Conservation (phyloP, 2,329 filamentous ascomycete genomes). For the Venturia effusa region DNA sequence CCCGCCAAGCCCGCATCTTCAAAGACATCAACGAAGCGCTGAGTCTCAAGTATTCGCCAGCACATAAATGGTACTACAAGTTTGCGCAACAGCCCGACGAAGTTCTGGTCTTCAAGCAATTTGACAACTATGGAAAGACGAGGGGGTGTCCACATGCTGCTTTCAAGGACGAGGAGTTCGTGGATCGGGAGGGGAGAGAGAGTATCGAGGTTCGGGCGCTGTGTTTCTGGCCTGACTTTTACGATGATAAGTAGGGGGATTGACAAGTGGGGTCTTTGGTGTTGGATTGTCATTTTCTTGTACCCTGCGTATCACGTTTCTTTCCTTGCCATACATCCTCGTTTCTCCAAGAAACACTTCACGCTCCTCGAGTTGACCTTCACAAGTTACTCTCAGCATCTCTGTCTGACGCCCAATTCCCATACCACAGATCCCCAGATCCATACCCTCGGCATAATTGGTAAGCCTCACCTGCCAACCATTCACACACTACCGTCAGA, state of each 20-base stretch:
- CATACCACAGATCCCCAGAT: slow-evolving; percentile 20
- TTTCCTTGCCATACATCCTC: not conserved
- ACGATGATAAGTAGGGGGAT: not conserved
- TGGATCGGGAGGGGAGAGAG: slow-evolving; percentile 8
- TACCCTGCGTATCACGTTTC: not conserved
- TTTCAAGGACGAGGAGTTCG: slow-evolving; percentile 9
- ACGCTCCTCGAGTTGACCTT: too few relatives aligned
- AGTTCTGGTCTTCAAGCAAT: slow-evolving; percentile 11
- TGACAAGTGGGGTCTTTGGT: not conserved
- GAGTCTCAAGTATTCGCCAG: not conserved
- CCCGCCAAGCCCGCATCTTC: not conserved
- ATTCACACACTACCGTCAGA: too few relatives aligned
- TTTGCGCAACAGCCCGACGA: slow-evolving; percentile 9
- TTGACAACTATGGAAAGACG: slow-evolving; percentile 11
- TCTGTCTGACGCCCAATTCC: slow-evolving; percentile 24
- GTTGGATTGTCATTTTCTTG: not conserved
- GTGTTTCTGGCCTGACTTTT: not conserved
- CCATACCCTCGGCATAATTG: too few relatives aligned
- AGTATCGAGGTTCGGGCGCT: slow-evolving; percentile 11
- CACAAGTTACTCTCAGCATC: too few relatives aligned
- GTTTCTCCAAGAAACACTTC: not conserved
- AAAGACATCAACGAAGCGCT: slow-evolving; percentile 9
- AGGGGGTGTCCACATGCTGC: slow-evolving; percentile 11
- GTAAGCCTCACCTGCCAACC: too few relatives aligned
- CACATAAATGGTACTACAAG: slow-evolving; percentile 13